A percentile compares a stretch with the other conserved stretches of the same genome.
phyloP scores from a whole-genome alignment of 495 filamentous ascomycete genomes.

The Penicillium roqueforti region DNA sequence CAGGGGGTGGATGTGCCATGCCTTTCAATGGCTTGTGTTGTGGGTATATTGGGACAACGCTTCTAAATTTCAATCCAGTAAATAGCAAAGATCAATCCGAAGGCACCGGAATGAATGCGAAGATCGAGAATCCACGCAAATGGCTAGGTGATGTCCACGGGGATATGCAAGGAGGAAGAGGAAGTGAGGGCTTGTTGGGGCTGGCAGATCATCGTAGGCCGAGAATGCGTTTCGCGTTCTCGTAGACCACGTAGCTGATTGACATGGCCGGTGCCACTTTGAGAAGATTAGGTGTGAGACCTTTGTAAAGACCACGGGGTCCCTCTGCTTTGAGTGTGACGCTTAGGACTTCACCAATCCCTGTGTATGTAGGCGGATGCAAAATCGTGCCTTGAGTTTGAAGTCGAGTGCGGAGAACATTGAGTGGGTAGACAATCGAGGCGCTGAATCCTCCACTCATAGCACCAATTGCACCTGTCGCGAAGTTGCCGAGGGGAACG shows the following conservation, averaged over 20 bases:
- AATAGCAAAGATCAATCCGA: not conserved
- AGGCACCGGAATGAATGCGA: not conserved
- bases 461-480: conserved; percentile 79
- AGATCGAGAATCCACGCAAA: not conserved
- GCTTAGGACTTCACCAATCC: conserved; percentile 79
- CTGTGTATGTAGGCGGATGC: conserved; percentile 85
- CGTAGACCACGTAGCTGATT: conserved; percentile 97
- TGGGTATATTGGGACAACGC: conserved; percentile 6
- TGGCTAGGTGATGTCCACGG: not conserved
- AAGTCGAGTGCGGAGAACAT: conserved; percentile 86
- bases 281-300: conserved; percentile 88
- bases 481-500: conserved; percentile 67
- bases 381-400: conserved; percentile 92
- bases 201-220: conserved; percentile 54
- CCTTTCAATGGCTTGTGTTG: not conserved
- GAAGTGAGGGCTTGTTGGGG: not conserved
- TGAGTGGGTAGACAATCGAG: conserved; percentile 90
- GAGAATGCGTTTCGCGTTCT: conserved; percentile 82
- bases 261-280: conserved; percentile 96
- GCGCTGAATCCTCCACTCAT: conserved; percentile 89
- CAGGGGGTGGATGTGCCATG: not conserved
- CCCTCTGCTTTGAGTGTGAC: conserved; percentile 83
- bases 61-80: conserved; percentile 1
- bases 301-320: conserved; percentile 83
- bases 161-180: not conserved